Evolutionary conservation across 805 yeast species (phyloP), one percentile per base, ranked within the genome.

Genomic region (Nakazawaea wyomingensis): DNA sequence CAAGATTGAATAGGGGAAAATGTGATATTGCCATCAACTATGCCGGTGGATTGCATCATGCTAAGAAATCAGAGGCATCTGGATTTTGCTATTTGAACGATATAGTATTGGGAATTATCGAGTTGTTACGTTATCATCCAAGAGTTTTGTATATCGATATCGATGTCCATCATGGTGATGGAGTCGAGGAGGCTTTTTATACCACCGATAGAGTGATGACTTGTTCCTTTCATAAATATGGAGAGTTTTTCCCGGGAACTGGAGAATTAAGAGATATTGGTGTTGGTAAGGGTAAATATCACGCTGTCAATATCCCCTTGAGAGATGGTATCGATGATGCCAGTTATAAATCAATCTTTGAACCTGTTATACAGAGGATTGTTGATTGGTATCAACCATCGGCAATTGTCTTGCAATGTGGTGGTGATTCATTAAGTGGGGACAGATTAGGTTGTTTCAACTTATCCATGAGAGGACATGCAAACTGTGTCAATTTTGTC

Each of bases 391-490:
- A 85, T 65, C 96, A 86, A 63, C 99, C 99, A 1, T 80, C 95
- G 7, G 97, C 96, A 0, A 84, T 93, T 48, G 96, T 93, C n/a
- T 77, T 90, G 50, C 99, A 93, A 65, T 89, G 97, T 69, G 99
- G 99, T 37, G 99, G 97, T 22, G 99, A 93, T 61, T 90, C 98
- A 1, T 71, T 93, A 40, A 88, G 95, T 32, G 96, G 97, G 33
- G 99, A 93, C 68, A 76, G 96, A 53, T 71, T 95, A 46, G 99
- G 99, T 26, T 87, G 96, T 56, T 95, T 95, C 69, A 93, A 95
- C 60, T 74, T 93, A 49, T 87, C 93, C 44, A 90, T 91, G 78
- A 72, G 71, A 44, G 98, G 96, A 0, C 99, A 95, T 61, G 98
- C 97, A 32, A 95, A 91, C 63, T 93, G 99, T 69, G 87, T 91